phyloP scores from a whole-genome alignment of 1,284 basidiomycete species.

The Rhizoctonia solani region DNA sequence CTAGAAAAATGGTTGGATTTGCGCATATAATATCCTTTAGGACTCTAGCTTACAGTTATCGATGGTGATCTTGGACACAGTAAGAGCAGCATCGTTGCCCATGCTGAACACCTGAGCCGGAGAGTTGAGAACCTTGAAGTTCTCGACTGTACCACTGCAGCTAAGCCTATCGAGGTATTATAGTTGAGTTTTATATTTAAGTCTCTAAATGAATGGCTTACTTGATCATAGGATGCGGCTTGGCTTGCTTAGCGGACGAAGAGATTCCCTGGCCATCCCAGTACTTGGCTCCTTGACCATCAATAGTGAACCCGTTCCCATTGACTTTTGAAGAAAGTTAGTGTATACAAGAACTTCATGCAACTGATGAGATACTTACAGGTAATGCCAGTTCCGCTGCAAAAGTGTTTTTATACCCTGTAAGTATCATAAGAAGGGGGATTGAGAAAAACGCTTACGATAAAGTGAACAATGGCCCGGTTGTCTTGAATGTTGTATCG shows the following conservation, averaged over 20 bases:
- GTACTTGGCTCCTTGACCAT: slow-evolving; percentile 53
- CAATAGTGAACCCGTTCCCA: slow-evolving; percentile 53
- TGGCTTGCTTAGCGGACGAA: slow-evolving; percentile 44
- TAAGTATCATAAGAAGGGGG: too few relatives aligned
- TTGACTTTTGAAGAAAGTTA: slow-evolving; percentile 46
- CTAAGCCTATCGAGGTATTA: slow-evolving; percentile 18
- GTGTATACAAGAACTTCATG: neutral
- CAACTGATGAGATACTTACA: neutral
- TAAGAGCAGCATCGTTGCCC: slow-evolving; percentile 5
- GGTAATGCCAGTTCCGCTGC: slow-evolving; percentile 14
- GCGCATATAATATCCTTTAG: neutral
- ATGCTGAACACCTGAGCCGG: slow-evolving; percentile 29
- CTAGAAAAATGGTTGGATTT: neutral
- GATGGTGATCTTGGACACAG: slow-evolving; percentile 31
- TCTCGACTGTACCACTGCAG: slow-evolving; percentile 30
- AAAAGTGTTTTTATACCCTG: too few relatives aligned
- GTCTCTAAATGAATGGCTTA: neutral
- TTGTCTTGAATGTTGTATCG: neutral
- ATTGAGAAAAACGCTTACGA: too few relatives aligned
- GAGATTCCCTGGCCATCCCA: slow-evolving; percentile 54
- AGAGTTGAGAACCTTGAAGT: slow-evolving; percentile 33
- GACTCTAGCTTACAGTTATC: slow-evolving; percentile 27
- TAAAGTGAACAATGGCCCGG: slow-evolving; percentile 37
- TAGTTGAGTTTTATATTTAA: neutral
- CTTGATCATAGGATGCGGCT: slow-evolving; percentile 53